Percentiles rank a stretch among this genome's conserved stretches.
Evolutionary conservation across 306 rosid species (phyloP).

Genomic region (Vigna reflexopilosa): DNA sequence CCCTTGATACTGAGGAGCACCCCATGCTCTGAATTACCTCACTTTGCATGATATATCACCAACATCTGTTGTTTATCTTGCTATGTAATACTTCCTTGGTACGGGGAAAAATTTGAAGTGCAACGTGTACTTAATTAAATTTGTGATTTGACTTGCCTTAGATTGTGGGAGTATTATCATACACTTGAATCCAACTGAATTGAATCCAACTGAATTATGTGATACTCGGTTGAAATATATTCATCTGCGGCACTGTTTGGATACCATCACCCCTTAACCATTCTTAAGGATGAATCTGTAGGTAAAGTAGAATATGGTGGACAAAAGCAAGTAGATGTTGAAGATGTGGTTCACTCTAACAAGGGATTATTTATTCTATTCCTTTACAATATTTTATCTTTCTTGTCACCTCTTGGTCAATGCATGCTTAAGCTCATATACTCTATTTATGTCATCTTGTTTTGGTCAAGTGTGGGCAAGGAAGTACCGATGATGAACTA

Average conservation of each 20-base stretch:
- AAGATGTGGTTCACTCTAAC: constrained; percentile 71
- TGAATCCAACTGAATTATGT: constrained; percentile 15
- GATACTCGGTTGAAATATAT: constrained; percentile 32
- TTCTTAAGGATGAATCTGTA: constrained; percentile 68
- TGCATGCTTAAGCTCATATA: constrained; percentile 42
- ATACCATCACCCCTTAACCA: constrained; percentile 52
- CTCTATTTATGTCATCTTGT: constrained; percentile 43
- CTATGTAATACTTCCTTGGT: constrained; percentile 31
- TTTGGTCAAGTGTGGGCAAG: constrained; percentile 88
- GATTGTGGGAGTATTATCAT: constrained; percentile 3
- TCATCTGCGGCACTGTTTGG: neutral
- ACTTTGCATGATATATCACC: constrained; percentile 30
- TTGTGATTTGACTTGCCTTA: constrained; percentile 1
- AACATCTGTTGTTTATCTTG: constrained; percentile 25
- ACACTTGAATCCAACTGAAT: neutral
- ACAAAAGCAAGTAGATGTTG: constrained; percentile 71
- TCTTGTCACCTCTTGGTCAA: constrained; percentile 39
- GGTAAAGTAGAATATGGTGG: constrained; percentile 79
- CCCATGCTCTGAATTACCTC: constrained; percentile 24
- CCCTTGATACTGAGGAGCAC: constrained; percentile 3
- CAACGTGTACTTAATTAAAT: neutral
- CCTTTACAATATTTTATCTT: constrained; percentile 45
- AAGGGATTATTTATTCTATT: constrained; percentile 64
- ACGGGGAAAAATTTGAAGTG: constrained; percentile 13
- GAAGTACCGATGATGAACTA: constrained; percentile 85